Evolutionary conservation across 176 grass and related monocot genomes (phyloP).

Genomic region (Phoenix roebelenii): DNA sequence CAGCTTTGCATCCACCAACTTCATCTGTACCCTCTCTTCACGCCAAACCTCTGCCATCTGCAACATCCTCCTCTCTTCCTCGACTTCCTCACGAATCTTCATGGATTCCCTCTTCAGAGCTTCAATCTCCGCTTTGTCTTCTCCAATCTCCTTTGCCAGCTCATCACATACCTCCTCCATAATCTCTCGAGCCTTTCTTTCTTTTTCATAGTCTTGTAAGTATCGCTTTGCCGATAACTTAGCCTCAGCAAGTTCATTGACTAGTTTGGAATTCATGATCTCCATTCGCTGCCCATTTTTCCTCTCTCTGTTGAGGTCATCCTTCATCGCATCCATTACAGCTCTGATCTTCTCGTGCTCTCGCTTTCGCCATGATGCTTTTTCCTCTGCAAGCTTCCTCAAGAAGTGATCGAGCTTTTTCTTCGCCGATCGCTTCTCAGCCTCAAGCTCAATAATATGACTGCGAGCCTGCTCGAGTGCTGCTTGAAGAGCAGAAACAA

Average conservation of each 20-base stretch:
- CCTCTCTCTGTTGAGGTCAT: conserved; percentile 48
- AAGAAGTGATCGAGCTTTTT: conserved; percentile 49
- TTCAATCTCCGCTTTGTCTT: conserved; percentile 57
- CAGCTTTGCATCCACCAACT: conserved; percentile 64
- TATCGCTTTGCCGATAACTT: conserved; percentile 35
- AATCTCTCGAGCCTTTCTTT: conserved; percentile 46
- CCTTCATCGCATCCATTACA: conserved; percentile 48
- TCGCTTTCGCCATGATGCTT: conserved; percentile 43
- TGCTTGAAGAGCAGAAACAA: conserved; percentile 28
- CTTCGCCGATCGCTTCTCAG: conserved; percentile 40
- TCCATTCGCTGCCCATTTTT: conserved; percentile 40
- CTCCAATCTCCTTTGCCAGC: conserved; percentile 60
- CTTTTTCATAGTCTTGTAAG: conserved; percentile 60
- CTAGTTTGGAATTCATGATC: conserved; percentile 50
- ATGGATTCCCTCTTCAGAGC: conserved; percentile 41
- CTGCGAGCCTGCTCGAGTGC: conserved; percentile 40
- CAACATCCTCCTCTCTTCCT: conserved; percentile 68
- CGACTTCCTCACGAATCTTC: conserved; percentile 53
- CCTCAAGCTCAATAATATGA: conserved; percentile 42
- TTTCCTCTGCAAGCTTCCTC: conserved; percentile 45
- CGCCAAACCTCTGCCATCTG: conserved; percentile 73
- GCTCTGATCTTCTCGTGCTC: conserved; percentile 51
- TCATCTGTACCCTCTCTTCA: conserved; percentile 74
- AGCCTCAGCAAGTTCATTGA: conserved; percentile 47
- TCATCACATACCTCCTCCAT: conserved; percentile 83